Evolutionary conservation across 352 stramenopile species (phyloP).

Genomic region (Pythium coloratum): DNA sequence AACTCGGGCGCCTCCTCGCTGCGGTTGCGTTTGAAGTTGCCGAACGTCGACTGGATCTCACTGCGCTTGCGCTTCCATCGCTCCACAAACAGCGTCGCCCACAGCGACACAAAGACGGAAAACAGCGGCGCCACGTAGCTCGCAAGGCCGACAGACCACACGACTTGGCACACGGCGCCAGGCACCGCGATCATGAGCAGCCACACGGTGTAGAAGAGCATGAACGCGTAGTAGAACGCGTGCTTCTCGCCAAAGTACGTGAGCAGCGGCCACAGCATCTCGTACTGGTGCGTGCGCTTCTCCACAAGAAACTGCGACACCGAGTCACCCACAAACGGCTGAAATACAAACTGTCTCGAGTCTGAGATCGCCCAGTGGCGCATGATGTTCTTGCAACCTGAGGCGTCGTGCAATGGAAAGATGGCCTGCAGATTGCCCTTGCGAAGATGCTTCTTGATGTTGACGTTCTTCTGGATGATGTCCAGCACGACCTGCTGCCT

Average conservation of each 20-base stretch:
- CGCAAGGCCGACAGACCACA: slow-evolving; percentile 35
- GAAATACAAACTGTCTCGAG: slow-evolving; percentile 38
- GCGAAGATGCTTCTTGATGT: slow-evolving; percentile 57
- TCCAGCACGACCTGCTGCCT: slow-evolving; percentile 75
- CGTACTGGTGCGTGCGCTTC: slow-evolving; percentile 61
- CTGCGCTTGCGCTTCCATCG: slow-evolving; percentile 89
- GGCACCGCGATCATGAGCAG: slow-evolving; percentile 58
- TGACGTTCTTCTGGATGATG: slow-evolving; percentile 72
- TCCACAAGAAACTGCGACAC: slow-evolving; percentile 66
- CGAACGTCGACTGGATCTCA: slow-evolving; percentile 78
- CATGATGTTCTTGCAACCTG: slow-evolving; percentile 62
- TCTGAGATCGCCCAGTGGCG: slow-evolving; percentile 58
- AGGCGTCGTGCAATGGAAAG: slow-evolving; percentile 67
- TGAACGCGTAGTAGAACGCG: slow-evolving; percentile 78
- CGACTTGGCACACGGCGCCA: slow-evolving; percentile 47
- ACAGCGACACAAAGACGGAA: slow-evolving; percentile 79
- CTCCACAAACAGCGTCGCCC: slow-evolving; percentile 86
- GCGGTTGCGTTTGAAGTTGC: slow-evolving; percentile 64
- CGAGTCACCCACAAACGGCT: slow-evolving; percentile 50
- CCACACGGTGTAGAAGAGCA: slow-evolving; percentile 75
- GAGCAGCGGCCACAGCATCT: slow-evolving; percentile 77
- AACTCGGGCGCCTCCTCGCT: slow-evolving; percentile 52
- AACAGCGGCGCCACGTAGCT: slow-evolving; percentile 52
- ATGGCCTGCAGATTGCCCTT: slow-evolving; percentile 55
- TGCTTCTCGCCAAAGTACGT: slow-evolving; percentile 86